Conservation (phyloP, 2,329 filamentous ascomycete species). For the Gnomoniopsis smithogilvyi region DNA sequence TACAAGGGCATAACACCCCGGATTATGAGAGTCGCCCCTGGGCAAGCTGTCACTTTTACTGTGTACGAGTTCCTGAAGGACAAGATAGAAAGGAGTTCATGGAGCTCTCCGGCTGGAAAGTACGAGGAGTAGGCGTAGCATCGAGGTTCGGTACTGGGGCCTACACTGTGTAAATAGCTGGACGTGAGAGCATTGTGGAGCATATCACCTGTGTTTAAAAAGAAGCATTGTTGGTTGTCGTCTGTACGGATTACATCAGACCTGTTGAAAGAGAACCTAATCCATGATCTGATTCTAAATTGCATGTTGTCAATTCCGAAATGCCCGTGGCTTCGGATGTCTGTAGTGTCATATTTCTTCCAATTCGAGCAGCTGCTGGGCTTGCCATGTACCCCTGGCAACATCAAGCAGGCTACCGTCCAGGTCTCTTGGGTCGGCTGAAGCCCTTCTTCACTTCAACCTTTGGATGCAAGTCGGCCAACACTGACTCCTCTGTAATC, state of each 20-base stretch:
- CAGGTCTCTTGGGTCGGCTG: constrained; percentile 75
- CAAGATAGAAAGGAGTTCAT: constrained; percentile 64
- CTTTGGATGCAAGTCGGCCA: constrained; percentile 66
- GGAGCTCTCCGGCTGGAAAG: constrained; percentile 56
- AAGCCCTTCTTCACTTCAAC: constrained; percentile 66
- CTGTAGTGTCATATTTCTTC: not conserved
- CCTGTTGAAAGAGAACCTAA: not conserved
- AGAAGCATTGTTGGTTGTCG: not conserved
- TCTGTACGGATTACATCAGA: not conserved
- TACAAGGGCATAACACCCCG: constrained; percentile 99
- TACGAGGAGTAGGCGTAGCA: constrained; percentile 59
- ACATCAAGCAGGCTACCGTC: constrained; percentile 40
- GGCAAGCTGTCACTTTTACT: constrained; percentile 76
- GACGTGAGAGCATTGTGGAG: not conserved
- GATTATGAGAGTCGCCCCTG: constrained; percentile 95
- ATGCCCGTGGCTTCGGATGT: not conserved
- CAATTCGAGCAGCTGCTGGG: not conserved
- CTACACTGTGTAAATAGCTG: not conserved
- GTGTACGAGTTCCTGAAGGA: constrained; percentile 77
- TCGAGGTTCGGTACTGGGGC: not conserved
- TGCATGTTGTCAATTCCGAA: not conserved
- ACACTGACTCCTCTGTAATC: constrained; percentile 63
- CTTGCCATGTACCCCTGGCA: not conserved
- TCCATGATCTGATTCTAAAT: not conserved
- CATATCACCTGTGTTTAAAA: constrained; percentile 4